Evolutionary conservation across 495 filamentous ascomycete genomes (phyloP), one percentile per base, ranked within the genome.

Genomic region (Mytilinidion resinicola): DNA sequence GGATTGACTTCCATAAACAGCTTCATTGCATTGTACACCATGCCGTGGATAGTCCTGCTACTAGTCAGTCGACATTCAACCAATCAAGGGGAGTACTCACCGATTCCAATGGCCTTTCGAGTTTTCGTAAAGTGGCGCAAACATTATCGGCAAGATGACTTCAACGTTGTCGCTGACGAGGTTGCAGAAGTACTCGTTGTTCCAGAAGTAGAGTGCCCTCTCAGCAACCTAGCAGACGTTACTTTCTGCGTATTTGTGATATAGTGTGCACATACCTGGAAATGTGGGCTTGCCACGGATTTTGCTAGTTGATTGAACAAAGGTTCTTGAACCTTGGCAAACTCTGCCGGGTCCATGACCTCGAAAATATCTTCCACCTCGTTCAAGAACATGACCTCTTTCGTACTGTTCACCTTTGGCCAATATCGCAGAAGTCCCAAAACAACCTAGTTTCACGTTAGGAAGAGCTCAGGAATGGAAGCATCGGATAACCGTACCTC

Each of bases 1-100:
- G 93, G 93, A 66, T 99, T 97, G 66, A 99, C 96, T 72, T 99
- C 93, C 93, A 99, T 99, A 74, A 99, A 99, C 44, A 99, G 85
- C 70, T 99, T 99, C 93, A 99, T 99, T 48, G 93, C 93, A 68
- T 97, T 99, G 70, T 97, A 99, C 15, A 99, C 93, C 95, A 99
- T 97, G 67, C 95, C 93, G 67, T 99, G 95, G 62, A 99, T 99
- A 10, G 93, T 99, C 62, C 93, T 98, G 50, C 6, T 42, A 2
- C 12, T 52, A 21, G 51, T 66, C 51, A 65, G 59, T 25, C 11
- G 11, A 14, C 2, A 2, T 6, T 6, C 2, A 21, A 15, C 9
- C 35, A 48, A 10, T n/a, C 33, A 9, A 10, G 15, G 14, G 19
- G 25, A 25, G 20, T 46, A 38, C 82, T 68, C 77, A 96, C 93